Percentiles rank a stretch among this genome's conserved stretches.
Conservation (phyloP, 164 flowering plant species). For the Vitis amurensis region DNA sequence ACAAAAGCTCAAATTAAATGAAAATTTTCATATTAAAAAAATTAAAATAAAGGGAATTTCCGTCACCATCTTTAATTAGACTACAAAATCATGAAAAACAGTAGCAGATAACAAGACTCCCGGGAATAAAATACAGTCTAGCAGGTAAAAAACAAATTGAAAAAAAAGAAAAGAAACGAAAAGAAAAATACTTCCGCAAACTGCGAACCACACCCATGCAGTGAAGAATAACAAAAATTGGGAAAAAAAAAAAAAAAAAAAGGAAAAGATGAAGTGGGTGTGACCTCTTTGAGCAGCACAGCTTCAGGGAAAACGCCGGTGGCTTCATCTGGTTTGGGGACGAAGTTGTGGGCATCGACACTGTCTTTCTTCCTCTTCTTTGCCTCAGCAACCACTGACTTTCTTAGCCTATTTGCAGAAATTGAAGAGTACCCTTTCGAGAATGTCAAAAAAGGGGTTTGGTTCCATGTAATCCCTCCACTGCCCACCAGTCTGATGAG, state of each 20-base stretch:
- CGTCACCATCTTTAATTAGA: no score
- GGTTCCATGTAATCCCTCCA: slow-evolving; percentile 1
- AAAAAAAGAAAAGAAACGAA: no score
- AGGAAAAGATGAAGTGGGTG: not conserved
- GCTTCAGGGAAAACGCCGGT: slow-evolving; percentile 86
- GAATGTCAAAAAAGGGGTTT: slow-evolving; percentile 14
- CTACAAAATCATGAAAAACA: no score
- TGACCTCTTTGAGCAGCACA: slow-evolving; percentile 79
- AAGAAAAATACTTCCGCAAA: no score
- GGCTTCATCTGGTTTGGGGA: slow-evolving; percentile 64
- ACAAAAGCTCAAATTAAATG: no score
- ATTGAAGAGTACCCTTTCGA: slow-evolving; percentile 28
- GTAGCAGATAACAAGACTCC: no score
- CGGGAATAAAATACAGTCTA: no score
- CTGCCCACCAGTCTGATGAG: slow-evolving; percentile 3
- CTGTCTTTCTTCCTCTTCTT: slow-evolving; percentile 38
- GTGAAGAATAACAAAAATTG: not conserved
- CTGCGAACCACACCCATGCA: not conserved
- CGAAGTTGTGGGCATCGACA: slow-evolving; percentile 57
- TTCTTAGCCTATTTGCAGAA: slow-evolving; percentile 21
- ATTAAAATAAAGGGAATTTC: no score
- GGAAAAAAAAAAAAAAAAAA: not conserved
- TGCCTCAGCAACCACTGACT: slow-evolving; percentile 37
- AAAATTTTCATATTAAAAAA: no score
- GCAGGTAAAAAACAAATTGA: no score